Evolutionary conservation across 1,139 yeast species (phyloP), one percentile per base, ranked within the genome.

Genomic region (Arxiozyma heterogenica): DNA sequence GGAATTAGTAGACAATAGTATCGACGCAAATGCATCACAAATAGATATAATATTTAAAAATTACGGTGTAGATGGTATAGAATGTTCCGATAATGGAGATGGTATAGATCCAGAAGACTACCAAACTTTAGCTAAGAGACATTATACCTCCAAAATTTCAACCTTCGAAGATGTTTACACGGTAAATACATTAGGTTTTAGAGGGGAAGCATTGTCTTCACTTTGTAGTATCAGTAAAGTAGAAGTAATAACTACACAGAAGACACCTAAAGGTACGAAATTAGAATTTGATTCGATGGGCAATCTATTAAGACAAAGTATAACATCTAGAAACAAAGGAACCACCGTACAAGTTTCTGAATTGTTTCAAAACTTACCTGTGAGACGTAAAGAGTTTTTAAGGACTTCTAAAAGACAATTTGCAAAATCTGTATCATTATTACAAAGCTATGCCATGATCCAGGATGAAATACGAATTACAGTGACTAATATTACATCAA

Each of bases 121-220:
- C 63, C 80, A 71, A 1, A 67, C 72, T 9, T 68, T 93, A 1
- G 93, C 95, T 42, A 62, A 77, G 55, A 84, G 86, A 59, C 87
- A 88, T 64, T 79, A 83, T 61, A 93, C 98, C 0, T 91, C 98
- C 0, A 93, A 93, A 66, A 70, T 93, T 12, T 57, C 66, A 0
- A 63, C 67, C 1, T 85, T 84, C 64, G 81, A 80, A 23, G 89
- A 83, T 60, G 70, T 86, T 34, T 72, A 72, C 8, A 62, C 65
- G 4, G 79, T 85, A 7, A 61, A 63, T 4, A 83, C 93, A 0
- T 71, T 84, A 45, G 96, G 96, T 0, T 88, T 88, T 63, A 75
- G 96, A 66, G 96, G 96, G 25, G 95, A 88, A 67, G 95, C 95
- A 0, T 71, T 88, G 62, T 82, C 86, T 61, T 84, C 95, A 0